Evolutionary conservation across 805 yeast genomes (phyloP).

Genomic region (Wickerhamomyces mucosus): DNA sequence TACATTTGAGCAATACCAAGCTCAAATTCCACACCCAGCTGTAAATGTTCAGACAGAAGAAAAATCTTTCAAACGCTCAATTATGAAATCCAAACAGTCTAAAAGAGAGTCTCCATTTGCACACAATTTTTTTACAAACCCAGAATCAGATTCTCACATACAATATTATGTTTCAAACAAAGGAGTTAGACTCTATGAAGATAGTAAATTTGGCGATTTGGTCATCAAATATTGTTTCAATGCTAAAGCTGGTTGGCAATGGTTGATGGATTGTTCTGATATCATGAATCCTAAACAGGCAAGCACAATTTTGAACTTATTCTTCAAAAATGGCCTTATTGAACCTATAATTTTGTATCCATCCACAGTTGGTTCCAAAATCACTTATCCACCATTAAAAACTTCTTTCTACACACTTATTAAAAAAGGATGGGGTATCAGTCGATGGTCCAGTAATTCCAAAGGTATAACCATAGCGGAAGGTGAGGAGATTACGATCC

Average conservation of each 20-base stretch:
- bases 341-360: conserved; percentile 31
- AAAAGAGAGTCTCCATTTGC: conserved; percentile 50
- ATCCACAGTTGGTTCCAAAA: conserved; percentile 22
- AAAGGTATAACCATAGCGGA: conserved; percentile 8
- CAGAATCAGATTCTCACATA: conserved; percentile 72
- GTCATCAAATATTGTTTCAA: conserved; percentile 42
- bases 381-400: conserved; percentile 24
- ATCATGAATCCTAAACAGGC: conserved; percentile 46
- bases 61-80: no score
- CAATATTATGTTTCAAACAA: conserved; percentile 65
- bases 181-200: conserved; percentile 54
- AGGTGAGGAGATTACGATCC: conserved; percentile 10
- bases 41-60: no score
- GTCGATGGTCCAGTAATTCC: conserved; percentile 23
- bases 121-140: conserved; percentile 76
- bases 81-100: background rate
- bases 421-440: conserved; percentile 29
- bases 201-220: conserved; percentile 26
- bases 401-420: conserved; percentile 35
- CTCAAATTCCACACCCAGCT: no score
- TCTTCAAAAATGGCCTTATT: conserved; percentile 38
- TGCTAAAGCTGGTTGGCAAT: conserved; percentile 75
- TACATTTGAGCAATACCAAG: no score
- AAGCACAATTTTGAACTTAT: conserved; percentile 37
- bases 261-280: conserved; percentile 88